Percentiles rank a stretch among this genome's conserved stretches.
Conservation (phyloP, 2,329 filamentous ascomycete species). For the Paecilomyces sp. region DNA sequence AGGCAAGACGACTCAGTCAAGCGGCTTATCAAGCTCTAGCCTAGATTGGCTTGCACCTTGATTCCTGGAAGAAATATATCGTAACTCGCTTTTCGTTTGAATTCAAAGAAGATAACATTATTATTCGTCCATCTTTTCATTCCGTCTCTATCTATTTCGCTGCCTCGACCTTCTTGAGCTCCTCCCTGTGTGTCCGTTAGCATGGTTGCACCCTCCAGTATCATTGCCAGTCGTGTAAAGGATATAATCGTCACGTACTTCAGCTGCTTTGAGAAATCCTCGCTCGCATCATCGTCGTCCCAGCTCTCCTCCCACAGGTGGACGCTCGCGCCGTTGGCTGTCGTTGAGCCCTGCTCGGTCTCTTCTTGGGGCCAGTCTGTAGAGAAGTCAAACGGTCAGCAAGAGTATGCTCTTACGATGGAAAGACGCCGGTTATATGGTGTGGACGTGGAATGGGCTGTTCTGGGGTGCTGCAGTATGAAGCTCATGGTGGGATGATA, state of each 20-base stretch:
- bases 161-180: slow-evolving; percentile 87
- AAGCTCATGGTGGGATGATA: neutral
- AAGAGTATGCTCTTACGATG: neutral
- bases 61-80: neutral
- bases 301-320: slow-evolving; percentile 99
- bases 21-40: neutral
- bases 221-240: neutral
- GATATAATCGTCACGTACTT: slow-evolving; percentile 55
- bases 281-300: slow-evolving; percentile 96
- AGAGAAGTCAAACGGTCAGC: slow-evolving; percentile 6
- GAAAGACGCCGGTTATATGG: neutral
- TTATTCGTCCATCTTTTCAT: slow-evolving; percentile 6
- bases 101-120: neutral
- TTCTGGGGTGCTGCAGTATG: neutral
- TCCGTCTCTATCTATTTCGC: slow-evolving; percentile 53
- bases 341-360: slow-evolving; percentile 59
- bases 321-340: slow-evolving; percentile 52
- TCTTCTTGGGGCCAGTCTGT: slow-evolving; percentile 91
- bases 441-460: neutral
- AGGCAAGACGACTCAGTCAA: neutral
- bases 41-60: neutral
- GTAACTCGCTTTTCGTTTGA: neutral
- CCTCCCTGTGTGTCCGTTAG: slow-evolving; percentile 43
- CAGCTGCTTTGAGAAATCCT: slow-evolving; percentile 92
- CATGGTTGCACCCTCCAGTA: neutral